These are phyloP conservation scores for Zanthoxylum bungeanum DNA, from an alignment of 345 rosid genomes.

Conservation along the genomic window DNA sequence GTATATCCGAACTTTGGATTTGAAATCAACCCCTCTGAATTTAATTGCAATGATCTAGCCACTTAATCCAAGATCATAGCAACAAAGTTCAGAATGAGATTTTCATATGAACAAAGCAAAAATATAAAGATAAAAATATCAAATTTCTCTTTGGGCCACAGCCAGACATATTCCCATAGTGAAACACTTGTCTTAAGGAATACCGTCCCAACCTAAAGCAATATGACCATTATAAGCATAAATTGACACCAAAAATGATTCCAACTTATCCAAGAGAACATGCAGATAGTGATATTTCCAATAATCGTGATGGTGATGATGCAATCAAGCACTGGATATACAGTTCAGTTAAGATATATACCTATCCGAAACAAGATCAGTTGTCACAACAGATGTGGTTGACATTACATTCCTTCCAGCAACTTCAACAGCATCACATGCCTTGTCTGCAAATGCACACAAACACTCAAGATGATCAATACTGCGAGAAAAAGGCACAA, in stretches of 20 bases:
- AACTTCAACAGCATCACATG: constrained; percentile 89
- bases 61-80: too few species aligned
- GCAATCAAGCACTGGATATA: not conserved
- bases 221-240: too few species aligned
- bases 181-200: too few species aligned
- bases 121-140: not conserved
- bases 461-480: not conserved
- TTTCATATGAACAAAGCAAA: too few species aligned
- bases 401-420: constrained; percentile 92
- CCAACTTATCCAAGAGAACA: constrained; percentile 3
- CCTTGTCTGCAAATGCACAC: constrained; percentile 46
- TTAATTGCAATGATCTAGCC: not conserved
- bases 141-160: not conserved
- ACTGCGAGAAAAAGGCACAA: not conserved
- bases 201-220: too few species aligned
- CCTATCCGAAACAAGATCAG: constrained; percentile 79
- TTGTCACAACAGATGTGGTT: constrained; percentile 79
- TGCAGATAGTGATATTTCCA: not conserved
- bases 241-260: constrained; percentile 2
- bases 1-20: not conserved
- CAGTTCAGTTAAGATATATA: constrained; percentile 11
- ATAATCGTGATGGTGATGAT: not conserved
- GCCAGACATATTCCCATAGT: too few species aligned
- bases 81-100: not conserved
- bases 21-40: too few species aligned